A percentile compares a stretch with the other conserved stretches of the same genome.
These are phyloP conservation scores for Gentiana straminea DNA, from an alignment of 257 asterid genomes.

Conservation along the genomic window DNA sequence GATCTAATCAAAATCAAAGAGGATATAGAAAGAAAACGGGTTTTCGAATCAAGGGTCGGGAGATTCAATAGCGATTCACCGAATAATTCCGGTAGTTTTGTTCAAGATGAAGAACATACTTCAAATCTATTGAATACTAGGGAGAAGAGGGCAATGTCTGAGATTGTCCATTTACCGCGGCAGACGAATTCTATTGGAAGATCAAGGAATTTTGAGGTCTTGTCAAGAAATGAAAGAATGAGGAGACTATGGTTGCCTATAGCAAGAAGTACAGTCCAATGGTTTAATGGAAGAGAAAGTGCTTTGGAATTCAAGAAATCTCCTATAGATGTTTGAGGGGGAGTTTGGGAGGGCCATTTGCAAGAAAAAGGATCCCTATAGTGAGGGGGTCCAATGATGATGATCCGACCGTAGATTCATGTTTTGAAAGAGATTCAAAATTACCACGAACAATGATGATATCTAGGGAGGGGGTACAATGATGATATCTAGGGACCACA, in stretches of 20 bases:
- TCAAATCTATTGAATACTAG: slow-evolving; percentile 16
- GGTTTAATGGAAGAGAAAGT: slow-evolving; percentile 22
- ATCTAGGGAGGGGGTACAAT: too few relatives aligned
- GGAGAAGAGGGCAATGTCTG: slow-evolving; percentile 45
- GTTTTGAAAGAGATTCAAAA: too few relatives aligned
- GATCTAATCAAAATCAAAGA: background rate
- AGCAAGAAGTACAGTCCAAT: slow-evolving; percentile 33
- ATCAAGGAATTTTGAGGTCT: background rate
- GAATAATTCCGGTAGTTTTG: slow-evolving; percentile 4
- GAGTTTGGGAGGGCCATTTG: too few relatives aligned
- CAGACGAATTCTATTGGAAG: slow-evolving; percentile 14
- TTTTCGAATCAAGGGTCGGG: slow-evolving; percentile 15
- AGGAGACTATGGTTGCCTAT: slow-evolving; percentile 36
- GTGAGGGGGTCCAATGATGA: too few relatives aligned
- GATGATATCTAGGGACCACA: too few relatives aligned
- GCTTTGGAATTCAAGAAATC: slow-evolving; percentile 8
- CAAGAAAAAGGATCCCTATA: too few relatives aligned
- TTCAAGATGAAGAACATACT: slow-evolving; percentile 6
- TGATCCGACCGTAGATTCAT: too few relatives aligned
- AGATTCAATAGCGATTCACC: background rate
- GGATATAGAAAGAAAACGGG: background rate
- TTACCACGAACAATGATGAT: too few relatives aligned
- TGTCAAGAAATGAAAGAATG: slow-evolving; percentile 15
- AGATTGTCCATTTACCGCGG: slow-evolving; percentile 35
- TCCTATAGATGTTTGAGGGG: too few relatives aligned